Evolutionary conservation across 768 basidiomycete genomes (phyloP), one percentile per base, ranked within the genome.

Genomic region (Agaricus sinodeliciosus): DNA sequence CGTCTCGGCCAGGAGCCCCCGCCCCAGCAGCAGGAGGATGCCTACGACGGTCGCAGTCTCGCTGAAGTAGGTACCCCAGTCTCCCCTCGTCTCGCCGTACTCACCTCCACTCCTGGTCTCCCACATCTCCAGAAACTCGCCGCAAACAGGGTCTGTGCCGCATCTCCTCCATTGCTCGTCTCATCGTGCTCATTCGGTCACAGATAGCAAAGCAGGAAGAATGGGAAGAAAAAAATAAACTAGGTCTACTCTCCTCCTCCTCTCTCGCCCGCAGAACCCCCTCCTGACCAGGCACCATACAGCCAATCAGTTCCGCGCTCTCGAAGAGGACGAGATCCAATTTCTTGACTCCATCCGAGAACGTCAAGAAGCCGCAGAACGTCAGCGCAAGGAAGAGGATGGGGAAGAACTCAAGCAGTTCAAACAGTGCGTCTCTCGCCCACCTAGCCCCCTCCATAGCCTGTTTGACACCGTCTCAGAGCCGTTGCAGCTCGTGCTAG

Each of bases 191-290:
- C 22, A 9, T 13, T 27, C 40, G 26, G 9, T 26, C 27, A 28
- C 55, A 90, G 88, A 81, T 84, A 62, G 89, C 88, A 58, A 91
- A 92, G 67, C 89, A 93, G 69, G 90, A 93, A 66, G 88, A 93
- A 80, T 93, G 89, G 87, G 90, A 93, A 64, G 87, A 90, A 66
- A 87, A 87, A 65, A 89, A 82, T 55, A 91, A 90, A 65, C 79
- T 93, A 69, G 76, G 76, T 72, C 31, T 31, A 31, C 31, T 31
- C 31, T 51, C 49, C 54, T 52, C 22, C 34, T 26, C 43, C 16
- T 68, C 69, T 19, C 43, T 22, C 36, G 43, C 37, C 31, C 27
- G 42, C 19, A 27, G 31, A 43, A 40, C 16, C 19, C 43, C 12
- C 43, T 31, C 18, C 51, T 53, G 44, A 53, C 35, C 9, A 9